Conservation (phyloP, 208 protist species). For the Acanthamoeba royreba region DNA sequence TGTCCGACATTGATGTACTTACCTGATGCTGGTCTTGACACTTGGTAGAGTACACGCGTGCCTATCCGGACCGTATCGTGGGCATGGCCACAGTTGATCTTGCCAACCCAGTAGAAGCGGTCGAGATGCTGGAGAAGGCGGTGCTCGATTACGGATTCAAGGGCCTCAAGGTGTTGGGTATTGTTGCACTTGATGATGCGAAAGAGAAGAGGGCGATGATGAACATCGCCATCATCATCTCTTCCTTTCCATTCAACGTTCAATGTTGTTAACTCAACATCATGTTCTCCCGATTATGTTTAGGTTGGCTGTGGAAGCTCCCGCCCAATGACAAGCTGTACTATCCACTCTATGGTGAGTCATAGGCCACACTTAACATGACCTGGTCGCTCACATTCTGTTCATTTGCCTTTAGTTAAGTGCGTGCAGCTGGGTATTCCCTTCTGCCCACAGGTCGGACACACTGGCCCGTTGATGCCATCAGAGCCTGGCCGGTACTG, state of each 20-base stretch:
- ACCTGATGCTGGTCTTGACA: background rate
- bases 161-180: slow-evolving; percentile 18
- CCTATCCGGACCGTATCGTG: background rate
- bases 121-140: background rate
- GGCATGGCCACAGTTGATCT: slow-evolving; percentile 6
- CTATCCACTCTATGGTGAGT: slow-evolving; percentile 41
- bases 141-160: slow-evolving; percentile 33
- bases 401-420: background rate
- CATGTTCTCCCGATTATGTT: background rate
- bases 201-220: too few species aligned
- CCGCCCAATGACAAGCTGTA: slow-evolving; percentile 56
- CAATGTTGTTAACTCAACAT: background rate
- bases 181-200: too few species aligned
- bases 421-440: slow-evolving; percentile 51
- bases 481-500: slow-evolving; percentile 43
- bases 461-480: slow-evolving; percentile 48
- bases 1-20: background rate
- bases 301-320: slow-evolving; percentile 56
- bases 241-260: background rate
- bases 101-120: background rate
- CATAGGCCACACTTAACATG: background rate
- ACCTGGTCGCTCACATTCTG: background rate
- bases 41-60: background rate
- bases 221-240: background rate
- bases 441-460: slow-evolving; percentile 50